Percentiles rank a stretch among this genome's conserved stretches.
phyloP scores from a whole-genome alignment of 2,329 filamentous ascomycete genomes.

The Fusarium pseudocircinatum region DNA sequence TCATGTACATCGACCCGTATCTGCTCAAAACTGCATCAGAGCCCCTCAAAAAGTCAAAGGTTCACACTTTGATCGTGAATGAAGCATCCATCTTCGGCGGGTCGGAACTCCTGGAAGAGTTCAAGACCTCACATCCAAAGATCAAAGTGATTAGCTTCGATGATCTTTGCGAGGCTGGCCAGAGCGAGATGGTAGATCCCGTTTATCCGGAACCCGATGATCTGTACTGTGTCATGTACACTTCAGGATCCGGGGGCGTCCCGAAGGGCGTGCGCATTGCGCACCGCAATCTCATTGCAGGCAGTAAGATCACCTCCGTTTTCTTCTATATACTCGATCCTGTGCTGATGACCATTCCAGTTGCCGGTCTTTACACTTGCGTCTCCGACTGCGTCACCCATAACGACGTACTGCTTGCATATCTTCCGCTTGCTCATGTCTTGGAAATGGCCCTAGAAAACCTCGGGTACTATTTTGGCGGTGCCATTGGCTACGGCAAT shows the following conservation, averaged over 20 bases:
- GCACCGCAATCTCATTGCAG: constrained; percentile 83
- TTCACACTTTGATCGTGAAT: constrained; percentile 71
- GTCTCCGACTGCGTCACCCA: constrained; percentile 81
- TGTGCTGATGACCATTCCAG: constrained; percentile 38
- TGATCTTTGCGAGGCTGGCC: constrained; percentile 63
- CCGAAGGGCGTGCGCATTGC: constrained; percentile 89
- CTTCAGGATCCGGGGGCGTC: constrained; percentile 86
- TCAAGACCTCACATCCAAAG: constrained; percentile 64
- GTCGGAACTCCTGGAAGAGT: constrained; percentile 60
- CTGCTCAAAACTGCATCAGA: constrained; percentile 70
- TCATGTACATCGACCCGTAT: constrained; percentile 87
- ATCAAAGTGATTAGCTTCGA: constrained; percentile 63
- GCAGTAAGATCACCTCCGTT: constrained; percentile 47
- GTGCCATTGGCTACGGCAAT: constrained; percentile 90
- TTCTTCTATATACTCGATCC: too few relatives aligned
- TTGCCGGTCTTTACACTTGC: constrained; percentile 81
- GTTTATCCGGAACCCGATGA: constrained; percentile 78
- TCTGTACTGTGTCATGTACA: constrained; percentile 85
- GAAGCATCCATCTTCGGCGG: constrained; percentile 63
- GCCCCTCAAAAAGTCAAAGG: constrained; percentile 63
- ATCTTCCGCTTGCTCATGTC: constrained; percentile 93
- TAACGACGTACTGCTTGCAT: constrained; percentile 83
- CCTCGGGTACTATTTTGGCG: constrained; percentile 85
- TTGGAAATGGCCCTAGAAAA: constrained; percentile 97
- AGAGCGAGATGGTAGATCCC: constrained; percentile 74